phyloP scores from a whole-genome alignment of 306 rosid species.

The Cucurbita argyrosperma region DNA sequence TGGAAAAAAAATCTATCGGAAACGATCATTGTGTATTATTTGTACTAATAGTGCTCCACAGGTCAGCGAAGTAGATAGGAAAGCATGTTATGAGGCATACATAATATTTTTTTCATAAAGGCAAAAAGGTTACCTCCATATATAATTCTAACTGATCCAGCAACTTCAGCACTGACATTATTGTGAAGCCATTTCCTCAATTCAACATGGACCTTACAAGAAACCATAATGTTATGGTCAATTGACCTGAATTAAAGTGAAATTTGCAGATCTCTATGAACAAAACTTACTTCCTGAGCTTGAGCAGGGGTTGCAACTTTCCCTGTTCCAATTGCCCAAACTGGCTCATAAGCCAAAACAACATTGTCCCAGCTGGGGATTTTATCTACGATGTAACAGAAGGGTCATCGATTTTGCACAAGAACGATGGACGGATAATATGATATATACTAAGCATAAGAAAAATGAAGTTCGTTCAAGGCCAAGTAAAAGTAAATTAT shows the following conservation, averaged over 20 bases:
- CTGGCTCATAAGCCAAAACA: conserved; percentile 29
- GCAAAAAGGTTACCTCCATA: conserved; percentile 53
- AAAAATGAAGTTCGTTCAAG: not conserved
- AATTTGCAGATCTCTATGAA: not conserved
- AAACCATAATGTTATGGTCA: not conserved
- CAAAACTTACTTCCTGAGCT: conserved; percentile 62
- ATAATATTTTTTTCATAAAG: not conserved
- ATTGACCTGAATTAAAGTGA: not conserved
- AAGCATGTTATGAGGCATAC: not conserved
- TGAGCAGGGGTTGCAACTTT: conserved; percentile 57
- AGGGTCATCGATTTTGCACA: not conserved
- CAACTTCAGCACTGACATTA: conserved; percentile 50
- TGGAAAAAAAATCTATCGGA: no score
- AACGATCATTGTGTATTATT: not conserved
- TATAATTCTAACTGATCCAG: conserved; percentile 54
- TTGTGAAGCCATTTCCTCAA: conserved; percentile 60
- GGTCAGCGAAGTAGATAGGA: not conserved
- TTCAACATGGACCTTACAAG: conserved; percentile 54
- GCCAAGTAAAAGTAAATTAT: not conserved
- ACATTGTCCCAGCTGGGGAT: conserved; percentile 19
- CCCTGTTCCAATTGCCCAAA: conserved; percentile 47
- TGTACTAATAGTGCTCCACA: not conserved
- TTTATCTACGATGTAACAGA: conserved; percentile 16
- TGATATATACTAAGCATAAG: not conserved
- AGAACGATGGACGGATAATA: not conserved